Percentiles rank a stretch among this genome's conserved stretches.
These are phyloP conservation scores for Amphirosellinia nigrospora DNA, from an alignment of 495 filamentous ascomycete genomes.

Conservation along the genomic window DNA sequence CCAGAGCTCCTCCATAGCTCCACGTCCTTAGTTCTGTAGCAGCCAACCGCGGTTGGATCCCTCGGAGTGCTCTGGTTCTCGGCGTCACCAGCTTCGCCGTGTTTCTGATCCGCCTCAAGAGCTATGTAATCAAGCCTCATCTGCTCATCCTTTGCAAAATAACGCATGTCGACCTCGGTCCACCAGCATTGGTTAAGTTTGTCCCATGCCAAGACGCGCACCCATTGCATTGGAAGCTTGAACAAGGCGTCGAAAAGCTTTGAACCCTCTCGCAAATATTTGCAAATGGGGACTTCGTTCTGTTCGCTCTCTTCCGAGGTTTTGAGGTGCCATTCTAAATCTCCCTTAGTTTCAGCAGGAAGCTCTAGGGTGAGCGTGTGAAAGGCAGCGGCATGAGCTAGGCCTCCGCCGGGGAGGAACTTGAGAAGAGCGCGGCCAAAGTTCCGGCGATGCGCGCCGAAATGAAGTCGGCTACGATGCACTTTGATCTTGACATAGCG, in stretches of 20 bases:
- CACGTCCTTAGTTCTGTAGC: slow-evolving; percentile 12
- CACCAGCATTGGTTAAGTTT: slow-evolving; percentile 28
- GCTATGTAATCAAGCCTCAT: slow-evolving; percentile 2
- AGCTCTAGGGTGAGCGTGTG: slow-evolving; percentile 44
- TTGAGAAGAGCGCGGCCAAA: slow-evolving; percentile 29
- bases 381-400: slow-evolving; percentile 35
- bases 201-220: slow-evolving; percentile 35
- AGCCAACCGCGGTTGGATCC: neutral
- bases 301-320: slow-evolving; percentile 2
- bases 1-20: slow-evolving; percentile 8
- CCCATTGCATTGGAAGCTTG: slow-evolving; percentile 30
- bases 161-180: slow-evolving; percentile 26
- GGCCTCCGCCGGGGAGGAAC: slow-evolving; percentile 29
- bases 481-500: slow-evolving; percentile 46
- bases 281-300: slow-evolving; percentile 26
- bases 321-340: slow-evolving; percentile 15
- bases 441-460: neutral
- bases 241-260: slow-evolving; percentile 28
- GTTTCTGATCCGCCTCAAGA: neutral
- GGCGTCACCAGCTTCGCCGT: neutral
- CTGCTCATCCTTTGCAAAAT: slow-evolving; percentile 26
- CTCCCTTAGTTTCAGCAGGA: slow-evolving; percentile 6
- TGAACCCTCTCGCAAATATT: slow-evolving; percentile 30
- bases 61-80: neutral
- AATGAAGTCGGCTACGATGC: slow-evolving; percentile 37